Evolutionary conservation across 2,329 filamentous ascomycete species (phyloP), one percentile per base, ranked within the genome.

Genomic region (Alternaria brassicicola): DNA sequence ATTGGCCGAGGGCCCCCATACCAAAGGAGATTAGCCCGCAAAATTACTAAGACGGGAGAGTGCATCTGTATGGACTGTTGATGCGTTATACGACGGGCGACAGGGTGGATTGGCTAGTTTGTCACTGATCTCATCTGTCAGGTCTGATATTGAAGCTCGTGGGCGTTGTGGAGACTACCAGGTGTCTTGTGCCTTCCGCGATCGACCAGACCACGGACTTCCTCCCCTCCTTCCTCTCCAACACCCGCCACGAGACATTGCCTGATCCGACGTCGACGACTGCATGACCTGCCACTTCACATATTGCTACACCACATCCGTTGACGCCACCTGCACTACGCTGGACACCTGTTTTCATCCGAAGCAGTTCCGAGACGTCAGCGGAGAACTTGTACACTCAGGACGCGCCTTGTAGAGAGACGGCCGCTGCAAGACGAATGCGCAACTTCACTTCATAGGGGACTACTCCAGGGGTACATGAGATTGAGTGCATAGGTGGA

Each of bases 291-390:
- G 31, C 57, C 41, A 61, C 56, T 31, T 31, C 33, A 59, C 30
- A 55, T 33, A 38, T 33, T 42, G 31, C 50, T 45, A 26, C 31
- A 43, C 25, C 31, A 43, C 54, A 49, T 45, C 53, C 49, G 42
- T 46, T 57, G 51, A 55, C 61, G 46, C 56, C 43, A 23, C 30
- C 52, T 50, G 36, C 21, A 42, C 58, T 41, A 39, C 57, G 59
- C 45, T 36, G 28, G n/a, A 31, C 28, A 25, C 30, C 46, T 55
- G 45, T 51, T 43, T 55, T 53, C 56, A 50, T 47, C 58, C 62
- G 38, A 59, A 65, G 51, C 65, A 61, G 56, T 49, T 58, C 67
- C 68, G 61, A 71, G 65, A 72, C 72, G 64, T 69, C 72, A 68
- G 68, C 67, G 62, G 47, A 56, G 57, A 52, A 59, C 55, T n/a